A percentile compares a stretch with the other conserved stretches of the same genome.
Conservation (phyloP, 768 basidiomycete genomes). For the Plicaturopsis crispa region DNA sequence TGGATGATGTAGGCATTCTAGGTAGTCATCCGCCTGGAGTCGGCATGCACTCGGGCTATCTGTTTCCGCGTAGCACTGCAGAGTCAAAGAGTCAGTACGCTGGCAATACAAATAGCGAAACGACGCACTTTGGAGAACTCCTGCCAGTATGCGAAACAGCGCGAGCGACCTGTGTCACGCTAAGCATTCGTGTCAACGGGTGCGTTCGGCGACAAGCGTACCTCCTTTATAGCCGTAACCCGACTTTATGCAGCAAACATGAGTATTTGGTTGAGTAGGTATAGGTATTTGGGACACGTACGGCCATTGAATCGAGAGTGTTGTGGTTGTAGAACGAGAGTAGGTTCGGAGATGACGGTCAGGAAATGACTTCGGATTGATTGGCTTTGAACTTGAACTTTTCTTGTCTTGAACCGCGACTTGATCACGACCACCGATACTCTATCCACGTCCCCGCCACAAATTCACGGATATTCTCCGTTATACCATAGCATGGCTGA, state of each 20-base stretch:
- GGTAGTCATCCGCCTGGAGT: conserved; percentile 72
- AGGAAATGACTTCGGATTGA: too few relatives aligned
- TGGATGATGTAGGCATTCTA: conserved; percentile 84
- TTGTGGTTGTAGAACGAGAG: conserved; percentile 1
- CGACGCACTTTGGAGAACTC: conserved; percentile 64
- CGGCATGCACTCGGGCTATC: conserved; percentile 70
- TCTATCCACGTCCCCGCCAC: not conserved
- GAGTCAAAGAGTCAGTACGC: conserved; percentile 4
- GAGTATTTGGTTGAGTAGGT: conserved; percentile 8
- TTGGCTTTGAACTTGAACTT: conserved; percentile 3
- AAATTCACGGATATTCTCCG: not conserved
- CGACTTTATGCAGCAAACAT: conserved; percentile 34
- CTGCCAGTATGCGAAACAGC: conserved; percentile 91
- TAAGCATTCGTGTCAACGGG: too few relatives aligned
- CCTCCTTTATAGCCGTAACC: conserved; percentile 61
- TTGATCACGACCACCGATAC: conserved; percentile 1
- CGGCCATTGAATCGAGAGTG: conserved; percentile 27
- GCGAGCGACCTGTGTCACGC: conserved; percentile 59
- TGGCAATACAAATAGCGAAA: not conserved
- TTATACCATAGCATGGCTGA: conserved; percentile 37
- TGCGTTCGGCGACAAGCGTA: too few relatives aligned
- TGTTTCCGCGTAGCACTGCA: conserved; percentile 78
- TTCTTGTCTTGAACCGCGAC: conserved; percentile 39
- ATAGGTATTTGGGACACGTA: conserved; percentile 13
- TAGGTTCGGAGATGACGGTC: too few relatives aligned